These are phyloP conservation scores for Umbelopsis vinacea DNA, from an alignment of 192 early-diverging fungal species.

Conservation along the genomic window DNA sequence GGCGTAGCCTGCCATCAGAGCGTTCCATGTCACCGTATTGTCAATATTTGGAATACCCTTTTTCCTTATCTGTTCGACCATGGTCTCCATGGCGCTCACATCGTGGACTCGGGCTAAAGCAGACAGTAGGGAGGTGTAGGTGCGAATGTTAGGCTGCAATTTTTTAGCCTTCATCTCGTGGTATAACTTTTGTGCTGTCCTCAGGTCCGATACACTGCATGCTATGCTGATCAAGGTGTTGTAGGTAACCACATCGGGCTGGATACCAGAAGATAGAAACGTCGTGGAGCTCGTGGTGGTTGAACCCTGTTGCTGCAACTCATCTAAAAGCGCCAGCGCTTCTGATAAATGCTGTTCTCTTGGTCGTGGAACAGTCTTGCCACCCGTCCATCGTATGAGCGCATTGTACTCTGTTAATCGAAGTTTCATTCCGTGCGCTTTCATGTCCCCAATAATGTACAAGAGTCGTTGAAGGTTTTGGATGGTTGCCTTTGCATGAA, in stretches of 20 bases:
- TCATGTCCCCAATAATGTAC: conserved; percentile 38
- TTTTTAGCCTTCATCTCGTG: conserved; percentile 36
- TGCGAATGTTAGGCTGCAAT: conserved; percentile 30
- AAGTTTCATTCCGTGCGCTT: conserved; percentile 23
- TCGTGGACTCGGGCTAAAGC: conserved; percentile 33
- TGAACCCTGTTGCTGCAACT: conserved; percentile 28
- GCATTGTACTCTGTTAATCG: conserved; percentile 35
- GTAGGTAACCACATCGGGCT: conserved; percentile 34
- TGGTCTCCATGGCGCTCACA: conserved; percentile 31
- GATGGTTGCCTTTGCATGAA: conserved; percentile 23
- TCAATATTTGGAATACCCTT: conserved; percentile 18
- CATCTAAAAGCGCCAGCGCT: conserved; percentile 34
- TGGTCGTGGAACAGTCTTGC: conserved; percentile 28
- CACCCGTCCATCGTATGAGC: conserved; percentile 40
- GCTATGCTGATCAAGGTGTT: conserved; percentile 42
- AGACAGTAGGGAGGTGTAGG: conserved; percentile 35
- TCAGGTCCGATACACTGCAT: conserved; percentile 28
- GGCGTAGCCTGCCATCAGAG: conserved; percentile 32
- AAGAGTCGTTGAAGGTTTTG: conserved; percentile 37
- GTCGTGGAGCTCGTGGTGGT: neutral
- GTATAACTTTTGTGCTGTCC: conserved; percentile 42
- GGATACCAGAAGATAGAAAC: conserved; percentile 2
- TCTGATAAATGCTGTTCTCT: conserved; percentile 34
- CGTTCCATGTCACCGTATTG: conserved; percentile 39
- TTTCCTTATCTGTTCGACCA: conserved; percentile 19